Evolutionary conservation across 768 basidiomycete species (phyloP).

Genomic region (Austroboletus eburneus): DNA sequence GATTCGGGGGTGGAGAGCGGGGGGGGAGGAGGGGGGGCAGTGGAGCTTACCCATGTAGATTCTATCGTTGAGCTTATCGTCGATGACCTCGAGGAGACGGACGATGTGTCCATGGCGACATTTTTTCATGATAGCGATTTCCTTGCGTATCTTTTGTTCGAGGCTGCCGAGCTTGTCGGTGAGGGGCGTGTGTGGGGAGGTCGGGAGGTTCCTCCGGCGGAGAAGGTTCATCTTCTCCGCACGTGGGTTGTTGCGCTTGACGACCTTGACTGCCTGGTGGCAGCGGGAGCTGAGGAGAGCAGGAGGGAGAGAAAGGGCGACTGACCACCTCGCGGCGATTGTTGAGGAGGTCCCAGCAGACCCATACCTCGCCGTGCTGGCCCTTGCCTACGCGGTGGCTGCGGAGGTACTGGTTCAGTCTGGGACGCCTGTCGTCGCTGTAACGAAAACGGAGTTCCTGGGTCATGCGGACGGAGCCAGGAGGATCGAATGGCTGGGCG

Average conservation of each 20-base stretch:
- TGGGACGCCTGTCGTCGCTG: conserved; percentile 39
- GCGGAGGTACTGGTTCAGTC: conserved; percentile 86
- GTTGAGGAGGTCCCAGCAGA: conserved; percentile 53
- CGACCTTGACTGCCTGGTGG: conserved; percentile 72
- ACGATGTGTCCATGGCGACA: conserved; percentile 88
- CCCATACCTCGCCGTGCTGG: conserved; percentile 86
- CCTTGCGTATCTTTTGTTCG: conserved; percentile 82
- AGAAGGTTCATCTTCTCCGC: conserved; percentile 59
- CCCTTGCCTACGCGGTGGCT: conserved; percentile 76
- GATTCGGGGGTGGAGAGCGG: conserved; percentile 9
- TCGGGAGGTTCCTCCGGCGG: conserved; percentile 43
- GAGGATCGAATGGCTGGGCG: conserved; percentile 35
- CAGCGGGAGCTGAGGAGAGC: conserved; percentile 7
- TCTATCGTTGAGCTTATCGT: conserved; percentile 81
- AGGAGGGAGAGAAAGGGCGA: conserved; percentile 13
- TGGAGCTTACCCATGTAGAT: conserved; percentile 87
- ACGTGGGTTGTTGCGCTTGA: conserved; percentile 67
- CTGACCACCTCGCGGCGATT: conserved; percentile 48
- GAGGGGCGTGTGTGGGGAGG: conserved; percentile 48
- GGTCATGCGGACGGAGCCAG: conserved; percentile 49
- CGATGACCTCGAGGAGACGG: conserved; percentile 88
- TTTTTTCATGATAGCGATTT: conserved; percentile 99
- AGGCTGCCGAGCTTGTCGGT: conserved; percentile 65
- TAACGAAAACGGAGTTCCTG: conserved; percentile 38
- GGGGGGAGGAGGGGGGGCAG: conserved; percentile 2